phyloP scores from a whole-genome alignment of 2,329 filamentous ascomycete genomes.

The Botrytis pseudocinerea region DNA sequence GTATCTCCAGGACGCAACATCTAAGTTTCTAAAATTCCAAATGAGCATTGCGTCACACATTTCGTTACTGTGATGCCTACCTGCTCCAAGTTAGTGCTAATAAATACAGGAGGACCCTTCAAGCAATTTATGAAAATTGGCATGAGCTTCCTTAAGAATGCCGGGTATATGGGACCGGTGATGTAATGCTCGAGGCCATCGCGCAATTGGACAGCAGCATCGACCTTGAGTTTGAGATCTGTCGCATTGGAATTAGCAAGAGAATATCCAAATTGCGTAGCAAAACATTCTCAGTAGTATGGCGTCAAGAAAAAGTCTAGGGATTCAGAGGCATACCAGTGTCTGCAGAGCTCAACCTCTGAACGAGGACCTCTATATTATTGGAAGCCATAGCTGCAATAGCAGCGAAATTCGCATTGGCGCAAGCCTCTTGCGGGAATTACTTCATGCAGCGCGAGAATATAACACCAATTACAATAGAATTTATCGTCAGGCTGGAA shows the following conservation, averaged over 20 bases:
- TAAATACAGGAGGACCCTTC: slow-evolving; percentile 83
- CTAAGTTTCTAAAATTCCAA: slow-evolving; percentile 68
- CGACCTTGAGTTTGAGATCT: slow-evolving; percentile 82
- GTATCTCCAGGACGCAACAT: slow-evolving; percentile 89
- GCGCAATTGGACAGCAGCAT: slow-evolving; percentile 80
- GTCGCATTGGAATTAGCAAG: slow-evolving; percentile 28
- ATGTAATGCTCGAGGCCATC: slow-evolving; percentile 91
- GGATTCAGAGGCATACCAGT: slow-evolving; percentile 30
- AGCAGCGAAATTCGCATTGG: slow-evolving; percentile 39
- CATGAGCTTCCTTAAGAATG: slow-evolving; percentile 84
- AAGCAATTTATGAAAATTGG: slow-evolving; percentile 87
- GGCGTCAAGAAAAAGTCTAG: slow-evolving; percentile 5
- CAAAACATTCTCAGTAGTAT: background rate
- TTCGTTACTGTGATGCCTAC: slow-evolving; percentile 48
- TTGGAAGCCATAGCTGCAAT: slow-evolving; percentile 60
- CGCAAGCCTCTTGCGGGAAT: slow-evolving; percentile 31
- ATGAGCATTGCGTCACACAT: slow-evolving; percentile 20
- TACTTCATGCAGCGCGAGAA: slow-evolving; percentile 22
- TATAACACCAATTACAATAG: slow-evolving; percentile 2
- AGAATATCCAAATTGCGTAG: background rate
- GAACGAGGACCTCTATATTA: slow-evolving; percentile 63
- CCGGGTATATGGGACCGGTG: slow-evolving; percentile 70
- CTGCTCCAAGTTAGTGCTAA: slow-evolving; percentile 87
- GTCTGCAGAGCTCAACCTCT: slow-evolving; percentile 50
- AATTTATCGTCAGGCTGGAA: slow-evolving; percentile 7